phyloP scores from a whole-genome alignment of 1,284 basidiomycete species.

The Sutorius eximius region DNA sequence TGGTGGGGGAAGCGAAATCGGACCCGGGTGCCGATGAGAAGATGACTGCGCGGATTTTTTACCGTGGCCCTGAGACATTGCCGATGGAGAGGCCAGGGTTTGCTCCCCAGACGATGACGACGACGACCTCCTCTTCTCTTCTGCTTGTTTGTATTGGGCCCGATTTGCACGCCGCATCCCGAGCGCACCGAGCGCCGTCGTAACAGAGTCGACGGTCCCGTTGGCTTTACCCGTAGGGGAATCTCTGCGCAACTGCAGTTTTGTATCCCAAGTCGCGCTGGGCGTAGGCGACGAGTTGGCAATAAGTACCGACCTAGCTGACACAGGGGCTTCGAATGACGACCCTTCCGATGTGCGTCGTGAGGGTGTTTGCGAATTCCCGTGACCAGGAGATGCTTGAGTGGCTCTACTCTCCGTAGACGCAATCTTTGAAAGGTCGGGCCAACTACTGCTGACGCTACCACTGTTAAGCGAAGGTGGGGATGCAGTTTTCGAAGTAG shows the following conservation, averaged over 20 bases:
- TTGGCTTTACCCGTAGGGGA: conserved; percentile 17
- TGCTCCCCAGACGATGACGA: conserved; percentile 17
- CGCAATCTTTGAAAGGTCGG: conserved; percentile 19
- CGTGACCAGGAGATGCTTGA: conserved; percentile 9
- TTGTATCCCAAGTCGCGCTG: conserved; percentile 19
- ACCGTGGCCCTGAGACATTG: conserved; percentile 17
- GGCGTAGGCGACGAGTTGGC: conserved; percentile 3
- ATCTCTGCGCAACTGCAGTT: conserved; percentile 14
- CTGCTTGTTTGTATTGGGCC: conserved; percentile 19
- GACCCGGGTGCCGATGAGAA: conserved; percentile 68
- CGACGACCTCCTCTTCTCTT: conserved; percentile 25
- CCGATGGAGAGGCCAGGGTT: conserved; percentile 9
- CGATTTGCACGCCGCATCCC: conserved; percentile 34
- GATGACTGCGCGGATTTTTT: conserved; percentile 32
- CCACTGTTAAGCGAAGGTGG: conserved; percentile 7
- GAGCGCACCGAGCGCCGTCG: conserved; percentile 28
- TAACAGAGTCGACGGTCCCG: conserved; percentile 20
- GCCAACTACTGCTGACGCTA: conserved; percentile 2
- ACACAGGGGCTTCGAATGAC: conserved; percentile 3
- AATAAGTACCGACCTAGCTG: conserved; percentile 20
- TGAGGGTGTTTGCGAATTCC: conserved; percentile 3
- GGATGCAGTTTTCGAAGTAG: conserved; percentile 10
- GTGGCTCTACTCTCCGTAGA: conserved; percentile 16
- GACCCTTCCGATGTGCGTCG: conserved; percentile 8
- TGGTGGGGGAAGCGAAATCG: conserved; percentile 67